Conservation (phyloP, 2,329 filamentous ascomycete species). For the Aspergillus latus region DNA sequence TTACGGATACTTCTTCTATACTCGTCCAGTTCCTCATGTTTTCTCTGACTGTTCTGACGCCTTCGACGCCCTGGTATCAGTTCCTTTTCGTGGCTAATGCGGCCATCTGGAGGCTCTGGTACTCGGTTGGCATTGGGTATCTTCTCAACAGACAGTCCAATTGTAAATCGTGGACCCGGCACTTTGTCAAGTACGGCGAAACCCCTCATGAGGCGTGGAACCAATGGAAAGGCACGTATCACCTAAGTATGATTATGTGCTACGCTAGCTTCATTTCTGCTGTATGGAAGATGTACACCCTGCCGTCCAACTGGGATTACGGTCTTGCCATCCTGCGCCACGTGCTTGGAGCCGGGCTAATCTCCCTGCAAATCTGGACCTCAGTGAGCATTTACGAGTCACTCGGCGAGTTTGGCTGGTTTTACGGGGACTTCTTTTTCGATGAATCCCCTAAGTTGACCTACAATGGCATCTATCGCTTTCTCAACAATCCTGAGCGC, state of each 20-base stretch:
- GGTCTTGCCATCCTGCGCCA: slow-evolving; percentile 85
- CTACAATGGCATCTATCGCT: slow-evolving; percentile 96
- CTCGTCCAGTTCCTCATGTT: slow-evolving; percentile 75
- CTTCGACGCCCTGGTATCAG: slow-evolving; percentile 73
- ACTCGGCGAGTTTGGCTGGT: slow-evolving; percentile 97
- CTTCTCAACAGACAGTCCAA: slow-evolving; percentile 84
- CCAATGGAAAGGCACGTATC: slow-evolving; percentile 96
- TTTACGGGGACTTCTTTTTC: slow-evolving; percentile 98
- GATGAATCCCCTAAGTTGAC: slow-evolving; percentile 84
- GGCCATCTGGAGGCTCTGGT: slow-evolving; percentile 83
- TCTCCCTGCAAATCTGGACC: slow-evolving; percentile 90
- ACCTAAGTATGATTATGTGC: slow-evolving; percentile 87
- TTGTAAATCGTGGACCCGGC: slow-evolving; percentile 91
- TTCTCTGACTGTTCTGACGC: slow-evolving; percentile 70
- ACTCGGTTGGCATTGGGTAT: slow-evolving; percentile 80
- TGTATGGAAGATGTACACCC: slow-evolving; percentile 92
- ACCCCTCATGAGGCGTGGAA: slow-evolving; percentile 88
- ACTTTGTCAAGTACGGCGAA: slow-evolving; percentile 97
- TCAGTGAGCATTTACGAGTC: slow-evolving; percentile 91
- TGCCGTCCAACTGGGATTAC: slow-evolving; percentile 83
- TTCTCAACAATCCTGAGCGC: slow-evolving; percentile 95
- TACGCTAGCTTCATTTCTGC: slow-evolving; percentile 86
- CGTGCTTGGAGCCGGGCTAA: slow-evolving; percentile 74
- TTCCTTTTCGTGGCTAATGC: slow-evolving; percentile 79
- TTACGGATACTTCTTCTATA: slow-evolving; percentile 78